Base-by-base conservation (phyloP, 495 filamentous ascomycete species). In the Hypoxylon intermedium region DNA sequence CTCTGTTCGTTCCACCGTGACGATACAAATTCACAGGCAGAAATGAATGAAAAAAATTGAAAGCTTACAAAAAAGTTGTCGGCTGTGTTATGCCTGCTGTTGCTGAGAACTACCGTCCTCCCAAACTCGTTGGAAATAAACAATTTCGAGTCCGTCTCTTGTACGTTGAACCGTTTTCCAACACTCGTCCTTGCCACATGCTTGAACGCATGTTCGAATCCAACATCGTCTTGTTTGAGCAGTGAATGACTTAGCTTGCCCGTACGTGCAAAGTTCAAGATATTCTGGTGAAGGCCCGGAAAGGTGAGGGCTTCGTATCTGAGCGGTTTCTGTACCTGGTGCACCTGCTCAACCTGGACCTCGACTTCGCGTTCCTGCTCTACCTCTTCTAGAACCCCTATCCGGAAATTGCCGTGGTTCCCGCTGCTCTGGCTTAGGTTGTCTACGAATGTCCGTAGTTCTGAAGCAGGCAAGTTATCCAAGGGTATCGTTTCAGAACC, bases 361-460 rank as follows among this genome's bases (percentile, higher is more conserved):
- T 74, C 74, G 0, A 82, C 73, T 38, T 82, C 77, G 12, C 79
- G 70, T 47, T 83, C 77, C 58, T 81, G 77, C 51, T 83, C 82
- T 0, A 84, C 82, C 42, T 85, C 82, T 48, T 82, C 72, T 0
- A 84, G 37, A 2, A 53, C 63, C 3, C 57, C 63, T 3, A 16
- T 20, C 33, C 56, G 56, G 16, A 28, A 1, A 13, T 3, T 6
- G 13, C 33, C 38, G 12, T 19, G 46, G 1, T 57, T 20, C 1
- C 28, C 43, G 5, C 38, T 26, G 23, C 33, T 11, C 6, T 3
- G 16, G 1, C 5, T 15, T 0, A 67, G 49, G 3, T 58, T 40
- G 5, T 53, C 30, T 11, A 50, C 34, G 12, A 67, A 70, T 7
- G 18, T 16, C 13, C 53, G 43, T 16, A 70, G 47, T 15, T 64